phyloP scores from a whole-genome alignment of 1,284 basidiomycete genomes.

The Ceratobasidium sp. region DNA sequence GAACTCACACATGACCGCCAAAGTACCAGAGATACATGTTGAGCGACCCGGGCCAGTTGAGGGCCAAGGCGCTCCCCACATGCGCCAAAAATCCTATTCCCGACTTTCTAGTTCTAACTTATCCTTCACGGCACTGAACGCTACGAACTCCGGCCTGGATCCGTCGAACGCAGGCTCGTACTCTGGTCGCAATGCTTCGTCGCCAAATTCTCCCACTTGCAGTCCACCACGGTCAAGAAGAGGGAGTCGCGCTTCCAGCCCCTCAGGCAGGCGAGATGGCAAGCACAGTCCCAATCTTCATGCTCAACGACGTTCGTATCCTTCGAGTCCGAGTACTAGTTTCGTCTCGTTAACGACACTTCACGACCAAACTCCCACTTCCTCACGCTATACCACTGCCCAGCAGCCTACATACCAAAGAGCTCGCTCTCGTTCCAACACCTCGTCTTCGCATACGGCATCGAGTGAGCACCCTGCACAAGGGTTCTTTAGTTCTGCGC shows the following conservation, averaged over 20 bases:
- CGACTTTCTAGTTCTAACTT: constrained; percentile 5
- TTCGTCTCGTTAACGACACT: constrained; percentile 1
- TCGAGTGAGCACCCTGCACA: background rate
- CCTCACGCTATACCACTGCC: background rate
- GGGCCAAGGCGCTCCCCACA: background rate
- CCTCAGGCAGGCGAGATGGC: constrained; percentile 1
- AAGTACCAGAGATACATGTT: no score
- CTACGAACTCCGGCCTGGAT: background rate
- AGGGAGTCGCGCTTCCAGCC: constrained; percentile 26
- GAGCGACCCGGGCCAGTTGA: background rate
- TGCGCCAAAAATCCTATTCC: background rate
- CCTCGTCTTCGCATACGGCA: background rate
- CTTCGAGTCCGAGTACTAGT: constrained; percentile 33
- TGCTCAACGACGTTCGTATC: constrained; percentile 26
- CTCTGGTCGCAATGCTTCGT: background rate
- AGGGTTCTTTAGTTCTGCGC: background rate
- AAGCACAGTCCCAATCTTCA: background rate
- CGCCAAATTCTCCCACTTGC: background rate
- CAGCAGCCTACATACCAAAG: background rate
- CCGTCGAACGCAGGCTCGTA: background rate
- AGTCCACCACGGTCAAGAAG: constrained; percentile 30
- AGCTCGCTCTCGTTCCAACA: constrained; percentile 31
- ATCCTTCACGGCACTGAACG: background rate
- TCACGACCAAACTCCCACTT: background rate
- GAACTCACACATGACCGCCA: no score